Evolutionary conservation across 1,284 basidiomycete species (phyloP).

Genomic region (Papiliotrema fonsecae): DNA sequence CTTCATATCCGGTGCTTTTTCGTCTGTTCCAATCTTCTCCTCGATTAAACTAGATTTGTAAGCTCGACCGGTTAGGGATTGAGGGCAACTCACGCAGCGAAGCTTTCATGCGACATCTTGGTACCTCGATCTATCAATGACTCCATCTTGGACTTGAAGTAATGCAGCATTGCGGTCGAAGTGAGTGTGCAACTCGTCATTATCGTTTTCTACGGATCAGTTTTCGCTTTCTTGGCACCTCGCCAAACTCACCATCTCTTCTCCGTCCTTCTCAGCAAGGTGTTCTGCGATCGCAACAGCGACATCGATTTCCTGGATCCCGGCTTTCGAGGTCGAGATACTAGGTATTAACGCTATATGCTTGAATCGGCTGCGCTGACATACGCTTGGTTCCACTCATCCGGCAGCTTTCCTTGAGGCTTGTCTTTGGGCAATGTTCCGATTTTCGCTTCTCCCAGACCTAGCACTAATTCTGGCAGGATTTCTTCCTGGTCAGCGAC

Average conservation of each 20-base stretch:
- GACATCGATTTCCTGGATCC: slow-evolving; percentile 73
- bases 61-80: neutral
- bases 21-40: slow-evolving; percentile 75
- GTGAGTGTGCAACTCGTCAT: slow-evolving; percentile 73
- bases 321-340: slow-evolving; percentile 21
- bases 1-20: slow-evolving; percentile 82
- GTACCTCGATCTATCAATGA: slow-evolving; percentile 86
- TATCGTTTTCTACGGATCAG: slow-evolving; percentile 60
- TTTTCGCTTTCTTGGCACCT: neutral
- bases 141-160: slow-evolving; percentile 84
- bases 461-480: slow-evolving; percentile 31
- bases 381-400: slow-evolving; percentile 53
- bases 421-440: slow-evolving; percentile 47
- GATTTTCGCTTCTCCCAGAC: slow-evolving; percentile 35
- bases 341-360: slow-evolving; percentile 10
- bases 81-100: slow-evolving; percentile 52
- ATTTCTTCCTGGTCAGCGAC: slow-evolving; percentile 18
- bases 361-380: too few species aligned
- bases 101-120: slow-evolving; percentile 80
- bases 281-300: slow-evolving; percentile 67
- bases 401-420: slow-evolving; percentile 42
- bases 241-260: slow-evolving; percentile 66
- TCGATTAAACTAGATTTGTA: slow-evolving; percentile 51
- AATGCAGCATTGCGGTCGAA: slow-evolving; percentile 76
- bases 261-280: slow-evolving; percentile 82